Base-by-base conservation (phyloP, 176 grass and related monocot species). In the Zea mays region DNA sequence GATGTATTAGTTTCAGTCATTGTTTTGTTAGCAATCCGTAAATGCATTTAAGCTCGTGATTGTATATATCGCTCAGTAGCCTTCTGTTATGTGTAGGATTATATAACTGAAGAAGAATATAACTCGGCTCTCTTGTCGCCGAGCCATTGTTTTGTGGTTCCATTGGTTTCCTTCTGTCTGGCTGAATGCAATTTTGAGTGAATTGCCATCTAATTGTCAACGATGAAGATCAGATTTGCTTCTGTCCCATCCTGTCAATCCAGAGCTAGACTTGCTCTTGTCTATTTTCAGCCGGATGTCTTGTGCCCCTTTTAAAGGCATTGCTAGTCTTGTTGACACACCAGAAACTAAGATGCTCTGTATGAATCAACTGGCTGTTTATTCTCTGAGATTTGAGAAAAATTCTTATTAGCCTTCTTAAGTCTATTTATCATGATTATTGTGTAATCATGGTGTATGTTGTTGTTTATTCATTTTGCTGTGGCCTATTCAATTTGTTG, bases 261-360 rank as follows among this genome's bases (percentile, higher is more conserved):
- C 79, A 50, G 21, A 27, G 27, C 27, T 19, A 36, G 5, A 67
- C 10, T 12, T 15, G 5, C 33, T 44, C 16, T 8, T 10, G 8
- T 46, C 36, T 75, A 41, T 46, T 21, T 38, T 81, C 9, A 36
- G 35, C 63, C 65, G 35, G 67, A 65, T 65, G 10, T 54, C 45
- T 38, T 10, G 4, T 42, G 27, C n/a, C 61, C 36, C 38, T 74
- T 27, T 57, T 13, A 34, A 45, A 56, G 7, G 38, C 38, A 39
- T 39, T 39, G 38, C 3, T 39, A 39, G 38, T 39, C 38, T 39
- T 39, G 38, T 39, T 39, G 38, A 39, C 38, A 39, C 38, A 39
- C 38, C 38, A 39, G 38, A 39, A 39, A 39, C 4, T 39, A 39
- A 39, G 38, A 39, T 39, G 38, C 38, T 39, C 0, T 4, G 4